A percentile compares a stretch with the other conserved stretches of the same genome.
These are phyloP conservation scores for Trichophyton simii DNA, from an alignment of 2,329 filamentous ascomycete species.

Conservation along the genomic window DNA sequence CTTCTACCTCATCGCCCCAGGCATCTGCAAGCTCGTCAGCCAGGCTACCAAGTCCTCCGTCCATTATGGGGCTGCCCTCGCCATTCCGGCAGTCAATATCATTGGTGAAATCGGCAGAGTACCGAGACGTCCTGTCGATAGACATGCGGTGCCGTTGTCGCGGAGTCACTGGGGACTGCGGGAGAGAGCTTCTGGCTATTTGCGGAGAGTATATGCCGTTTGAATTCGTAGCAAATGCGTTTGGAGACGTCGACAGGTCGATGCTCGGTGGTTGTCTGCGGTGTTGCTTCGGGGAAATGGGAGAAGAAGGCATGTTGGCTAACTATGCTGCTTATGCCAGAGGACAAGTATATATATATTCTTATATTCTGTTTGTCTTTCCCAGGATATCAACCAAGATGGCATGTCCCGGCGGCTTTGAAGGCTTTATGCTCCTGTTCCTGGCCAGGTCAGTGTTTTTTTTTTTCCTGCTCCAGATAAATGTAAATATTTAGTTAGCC, in stretches of 20 bases:
- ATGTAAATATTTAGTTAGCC: not conserved
- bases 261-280: slow-evolving; percentile 29
- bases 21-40: slow-evolving; percentile 52
- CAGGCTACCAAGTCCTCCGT: slow-evolving; percentile 45
- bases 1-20: slow-evolving; percentile 41
- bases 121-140: slow-evolving; percentile 26
- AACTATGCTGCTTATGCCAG: slow-evolving; percentile 14
- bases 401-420: not conserved
- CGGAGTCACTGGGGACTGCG: slow-evolving; percentile 28
- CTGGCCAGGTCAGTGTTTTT: not conserved
- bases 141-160: slow-evolving; percentile 26
- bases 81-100: slow-evolving; percentile 5
- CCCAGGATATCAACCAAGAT: not conserved
- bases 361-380: not conserved
- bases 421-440: not conserved
- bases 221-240: slow-evolving; percentile 15
- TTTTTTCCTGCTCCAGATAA: too few species aligned
- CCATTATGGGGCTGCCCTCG: not conserved
- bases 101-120: slow-evolving; percentile 29
- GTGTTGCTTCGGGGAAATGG: slow-evolving; percentile 18
- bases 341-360: not conserved
- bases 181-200: slow-evolving; percentile 26
- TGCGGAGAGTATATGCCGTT: slow-evolving; percentile 24
- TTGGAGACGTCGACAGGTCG: slow-evolving; percentile 26
- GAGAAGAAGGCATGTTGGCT: slow-evolving; percentile 14